phyloP scores from a whole-genome alignment of 331 rosid genomes.

The Telfairia occidentalis region DNA sequence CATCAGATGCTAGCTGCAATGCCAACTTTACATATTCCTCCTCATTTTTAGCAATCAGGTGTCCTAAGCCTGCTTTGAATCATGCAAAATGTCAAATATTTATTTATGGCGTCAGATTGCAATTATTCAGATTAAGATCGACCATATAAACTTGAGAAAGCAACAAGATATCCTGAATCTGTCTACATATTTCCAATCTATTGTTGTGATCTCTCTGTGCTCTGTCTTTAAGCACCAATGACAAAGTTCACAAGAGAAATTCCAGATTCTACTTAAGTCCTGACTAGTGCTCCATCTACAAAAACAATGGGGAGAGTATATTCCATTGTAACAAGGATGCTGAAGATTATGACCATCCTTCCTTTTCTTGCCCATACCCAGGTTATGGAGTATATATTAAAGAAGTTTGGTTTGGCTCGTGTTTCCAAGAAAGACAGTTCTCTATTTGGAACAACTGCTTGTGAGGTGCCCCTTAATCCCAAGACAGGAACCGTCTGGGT shows the following conservation, averaged over 20 bases:
- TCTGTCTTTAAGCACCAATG: background rate
- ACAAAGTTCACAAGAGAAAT: background rate
- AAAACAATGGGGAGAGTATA: background rate
- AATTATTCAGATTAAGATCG: background rate
- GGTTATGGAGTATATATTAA: background rate
- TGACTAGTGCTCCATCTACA: background rate
- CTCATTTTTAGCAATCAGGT: constrained; percentile 65
- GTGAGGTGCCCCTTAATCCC: background rate
- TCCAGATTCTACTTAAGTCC: background rate
- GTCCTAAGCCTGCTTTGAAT: constrained; percentile 43
- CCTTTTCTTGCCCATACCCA: background rate
- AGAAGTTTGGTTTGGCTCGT: background rate
- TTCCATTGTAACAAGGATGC: background rate
- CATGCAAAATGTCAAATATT: background rate
- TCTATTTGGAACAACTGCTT: background rate
- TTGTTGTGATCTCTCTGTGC: background rate
- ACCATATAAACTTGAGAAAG: background rate
- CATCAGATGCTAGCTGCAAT: constrained; percentile 70
- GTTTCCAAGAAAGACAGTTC: background rate
- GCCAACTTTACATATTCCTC: constrained; percentile 83
- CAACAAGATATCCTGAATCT: background rate
- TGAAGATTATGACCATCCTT: background rate
- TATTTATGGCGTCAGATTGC: background rate
- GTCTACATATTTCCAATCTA: background rate
- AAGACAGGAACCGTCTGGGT: background rate